These are phyloP conservation scores for Citrullus mucosospermus DNA, from an alignment of 306 rosid genomes.

Conservation along the genomic window DNA sequence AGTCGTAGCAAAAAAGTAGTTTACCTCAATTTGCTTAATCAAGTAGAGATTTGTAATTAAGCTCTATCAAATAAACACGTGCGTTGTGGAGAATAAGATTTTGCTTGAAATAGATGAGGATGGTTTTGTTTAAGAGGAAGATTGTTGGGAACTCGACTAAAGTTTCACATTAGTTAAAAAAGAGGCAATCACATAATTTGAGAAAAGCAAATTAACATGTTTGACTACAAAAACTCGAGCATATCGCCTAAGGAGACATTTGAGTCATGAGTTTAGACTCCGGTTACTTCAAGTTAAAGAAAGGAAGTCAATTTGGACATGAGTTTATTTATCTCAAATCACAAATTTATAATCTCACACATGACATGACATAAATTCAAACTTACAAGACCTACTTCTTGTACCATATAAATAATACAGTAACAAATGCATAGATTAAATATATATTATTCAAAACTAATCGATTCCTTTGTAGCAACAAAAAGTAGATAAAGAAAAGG, in stretches of 20 bases:
- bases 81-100: not conserved
- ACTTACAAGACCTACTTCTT: not conserved
- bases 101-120: not conserved
- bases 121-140: not conserved
- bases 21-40: not conserved
- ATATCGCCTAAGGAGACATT: not conserved
- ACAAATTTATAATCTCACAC: not conserved
- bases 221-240: not conserved
- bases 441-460: not conserved
- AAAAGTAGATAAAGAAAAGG: not conserved
- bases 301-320: not conserved
- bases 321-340: not conserved
- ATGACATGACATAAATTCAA: not conserved
- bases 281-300: not conserved
- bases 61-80: not conserved
- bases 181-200: not conserved
- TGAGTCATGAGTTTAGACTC: not conserved
- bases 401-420: not conserved
- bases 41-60: not conserved
- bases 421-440: not conserved
- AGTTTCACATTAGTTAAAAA: not conserved
- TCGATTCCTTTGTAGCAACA: not conserved
- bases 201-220: not conserved
- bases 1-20: not conserved
- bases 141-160: not conserved